Conservation (phyloP, 2,329 filamentous ascomycete species). For the Pestalotiopsis sp. region DNA sequence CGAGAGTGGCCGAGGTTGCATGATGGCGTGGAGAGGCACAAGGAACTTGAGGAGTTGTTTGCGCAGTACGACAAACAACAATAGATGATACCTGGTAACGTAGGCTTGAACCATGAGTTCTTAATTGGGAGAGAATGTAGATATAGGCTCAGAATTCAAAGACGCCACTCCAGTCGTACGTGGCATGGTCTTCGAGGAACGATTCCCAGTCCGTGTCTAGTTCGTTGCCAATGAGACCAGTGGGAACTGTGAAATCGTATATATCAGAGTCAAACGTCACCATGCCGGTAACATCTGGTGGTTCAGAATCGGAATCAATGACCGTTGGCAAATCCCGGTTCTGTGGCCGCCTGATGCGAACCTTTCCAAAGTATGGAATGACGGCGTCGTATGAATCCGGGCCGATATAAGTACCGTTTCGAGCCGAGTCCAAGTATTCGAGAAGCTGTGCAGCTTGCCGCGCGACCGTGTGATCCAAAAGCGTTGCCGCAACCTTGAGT, state of each 20-base stretch:
- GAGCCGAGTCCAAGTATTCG: constrained; percentile 4
- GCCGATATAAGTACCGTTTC: constrained; percentile 1
- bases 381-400: constrained; percentile 8
- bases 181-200: neutral
- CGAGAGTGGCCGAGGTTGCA: constrained; percentile 43
- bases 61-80: constrained; percentile 18
- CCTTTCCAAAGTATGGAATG: constrained; percentile 4
- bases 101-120: neutral
- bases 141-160: neutral
- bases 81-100: neutral
- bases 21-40: constrained; percentile 23
- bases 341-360: neutral
- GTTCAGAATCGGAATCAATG: neutral
- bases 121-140: no score
- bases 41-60: constrained; percentile 23
- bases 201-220: constrained; percentile 5
- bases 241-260: neutral
- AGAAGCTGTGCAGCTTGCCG: constrained; percentile 6
- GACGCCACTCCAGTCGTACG: neutral
- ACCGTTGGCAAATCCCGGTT: neutral
- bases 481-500: neutral
- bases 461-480: constrained; percentile 4
- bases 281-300: neutral
- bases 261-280: constrained; percentile 5
- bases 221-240: neutral